phyloP scores from a whole-genome alignment of 768 basidiomycete species.

The Naematelia encephala region DNA sequence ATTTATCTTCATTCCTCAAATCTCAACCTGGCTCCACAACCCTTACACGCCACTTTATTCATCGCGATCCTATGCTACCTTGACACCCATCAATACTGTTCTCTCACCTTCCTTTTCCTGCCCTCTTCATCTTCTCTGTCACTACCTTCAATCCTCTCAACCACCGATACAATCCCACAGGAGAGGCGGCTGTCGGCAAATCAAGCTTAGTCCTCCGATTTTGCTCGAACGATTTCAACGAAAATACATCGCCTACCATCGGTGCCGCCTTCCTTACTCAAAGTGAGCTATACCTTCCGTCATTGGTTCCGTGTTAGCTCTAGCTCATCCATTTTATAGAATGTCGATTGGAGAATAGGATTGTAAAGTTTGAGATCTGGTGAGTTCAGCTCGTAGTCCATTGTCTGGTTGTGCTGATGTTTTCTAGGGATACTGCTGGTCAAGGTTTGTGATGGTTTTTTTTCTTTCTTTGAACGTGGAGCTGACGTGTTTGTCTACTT shows the following conservation, averaged over 20 bases:
- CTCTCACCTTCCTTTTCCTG: not conserved
- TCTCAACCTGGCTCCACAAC: no score
- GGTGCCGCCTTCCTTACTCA: slow-evolving; percentile 73
- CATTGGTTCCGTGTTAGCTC: not conserved
- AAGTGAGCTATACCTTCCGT: slow-evolving; percentile 25
- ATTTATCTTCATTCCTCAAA: no score
- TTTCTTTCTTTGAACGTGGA: no score
- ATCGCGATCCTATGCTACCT: no score
- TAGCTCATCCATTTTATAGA: slow-evolving; percentile 23
- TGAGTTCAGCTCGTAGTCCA: slow-evolving; percentile 9
- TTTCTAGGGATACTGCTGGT: slow-evolving; percentile 50
- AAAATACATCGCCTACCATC: slow-evolving; percentile 98
- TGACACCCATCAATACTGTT: no score
- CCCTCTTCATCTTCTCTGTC: not conserved
- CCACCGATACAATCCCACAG: no score
- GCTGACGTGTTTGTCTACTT: no score
- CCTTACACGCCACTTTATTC: no score
- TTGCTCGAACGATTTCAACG: slow-evolving; percentile 96
- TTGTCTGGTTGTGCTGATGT: slow-evolving; percentile 12
- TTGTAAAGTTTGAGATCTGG: slow-evolving; percentile 78
- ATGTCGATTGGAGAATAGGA: slow-evolving; percentile 64
- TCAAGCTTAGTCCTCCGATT: slow-evolving; percentile 97
- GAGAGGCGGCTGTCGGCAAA: slow-evolving; percentile 98
- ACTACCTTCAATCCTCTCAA: not conserved
- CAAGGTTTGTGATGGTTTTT: slow-evolving; percentile 42